Evolutionary conservation across 2,329 filamentous ascomycete species (phyloP).

Genomic region (Trichoderma hamatum): DNA sequence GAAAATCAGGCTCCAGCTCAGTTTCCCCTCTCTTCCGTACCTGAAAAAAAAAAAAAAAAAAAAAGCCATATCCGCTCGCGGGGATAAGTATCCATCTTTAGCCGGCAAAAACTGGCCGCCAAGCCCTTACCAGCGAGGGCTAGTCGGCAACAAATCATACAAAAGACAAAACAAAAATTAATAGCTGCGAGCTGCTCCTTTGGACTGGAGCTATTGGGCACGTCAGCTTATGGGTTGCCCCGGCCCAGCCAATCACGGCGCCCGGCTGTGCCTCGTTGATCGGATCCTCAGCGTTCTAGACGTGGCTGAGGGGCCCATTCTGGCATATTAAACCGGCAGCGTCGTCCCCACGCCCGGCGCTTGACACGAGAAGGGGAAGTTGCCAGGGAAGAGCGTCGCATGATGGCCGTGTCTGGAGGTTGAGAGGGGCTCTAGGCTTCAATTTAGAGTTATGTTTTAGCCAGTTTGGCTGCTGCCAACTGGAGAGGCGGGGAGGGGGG

Average conservation of each 20-base stretch:
- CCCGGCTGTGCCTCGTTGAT: background rate
- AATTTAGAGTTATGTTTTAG: slow-evolving; percentile 23
- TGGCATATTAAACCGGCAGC: background rate
- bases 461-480: background rate
- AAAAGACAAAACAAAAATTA: background rate
- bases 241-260: background rate
- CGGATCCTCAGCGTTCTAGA: slow-evolving; percentile 6
- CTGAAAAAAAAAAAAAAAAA: background rate
- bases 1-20: background rate
- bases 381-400: background rate
- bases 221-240: slow-evolving; percentile 11
- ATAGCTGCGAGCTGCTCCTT: background rate
- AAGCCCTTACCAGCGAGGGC: background rate
- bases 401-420: no score
- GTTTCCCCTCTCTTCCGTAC: background rate
- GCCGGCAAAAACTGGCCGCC: background rate
- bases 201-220: slow-evolving; percentile 12
- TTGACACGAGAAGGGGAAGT: background rate
- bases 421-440: background rate
- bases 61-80: background rate
- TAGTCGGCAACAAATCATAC: background rate
- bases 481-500: background rate
- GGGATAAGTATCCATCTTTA: background rate
- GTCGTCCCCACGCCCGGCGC: background rate
- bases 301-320: slow-evolving; percentile 4